Evolutionary conservation across 2,329 filamentous ascomycete genomes (phyloP).

Genomic region (Clarireedia hainanense): DNA sequence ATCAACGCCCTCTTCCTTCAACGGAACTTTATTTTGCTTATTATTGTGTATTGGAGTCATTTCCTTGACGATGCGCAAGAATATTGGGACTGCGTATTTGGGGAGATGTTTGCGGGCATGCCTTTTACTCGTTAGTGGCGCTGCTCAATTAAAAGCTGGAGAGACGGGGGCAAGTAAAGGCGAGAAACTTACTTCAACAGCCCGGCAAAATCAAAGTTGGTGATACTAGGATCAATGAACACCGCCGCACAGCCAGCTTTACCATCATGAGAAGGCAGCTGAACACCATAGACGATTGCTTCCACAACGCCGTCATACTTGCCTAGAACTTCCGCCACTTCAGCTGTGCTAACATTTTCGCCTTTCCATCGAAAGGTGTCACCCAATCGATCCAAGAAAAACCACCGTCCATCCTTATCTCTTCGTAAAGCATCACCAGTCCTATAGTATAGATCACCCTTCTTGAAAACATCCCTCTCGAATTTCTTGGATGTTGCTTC

Average conservation of each 20-base stretch:
- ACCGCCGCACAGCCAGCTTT: constrained; percentile 60
- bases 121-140: constrained; percentile 21
- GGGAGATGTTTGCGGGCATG: constrained; percentile 54
- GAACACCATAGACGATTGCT: constrained; percentile 64
- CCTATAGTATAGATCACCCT: constrained; percentile 62
- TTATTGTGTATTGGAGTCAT: constrained; percentile 64
- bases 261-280: constrained; percentile 58
- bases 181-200: constrained; percentile 41
- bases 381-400: constrained; percentile 61
- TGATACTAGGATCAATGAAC: constrained; percentile 43
- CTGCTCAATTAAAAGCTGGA: background rate
- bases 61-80: constrained; percentile 53
- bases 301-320: constrained; percentile 51
- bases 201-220: constrained; percentile 49
- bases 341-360: constrained; percentile 59
- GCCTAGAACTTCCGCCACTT: constrained; percentile 58
- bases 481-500: constrained; percentile 62
- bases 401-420: constrained; percentile 57
- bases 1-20: constrained; percentile 61
- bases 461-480: constrained; percentile 53
- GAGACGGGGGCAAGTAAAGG: background rate
- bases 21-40: constrained; percentile 70
- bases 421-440: constrained; percentile 59
- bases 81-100: constrained; percentile 68
- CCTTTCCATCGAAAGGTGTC: constrained; percentile 72